Percentiles rank a stretch among this genome's conserved stretches.
Evolutionary conservation across 495 filamentous ascomycete genomes (phyloP).

Genomic region (Corynascus novoguineensis): DNA sequence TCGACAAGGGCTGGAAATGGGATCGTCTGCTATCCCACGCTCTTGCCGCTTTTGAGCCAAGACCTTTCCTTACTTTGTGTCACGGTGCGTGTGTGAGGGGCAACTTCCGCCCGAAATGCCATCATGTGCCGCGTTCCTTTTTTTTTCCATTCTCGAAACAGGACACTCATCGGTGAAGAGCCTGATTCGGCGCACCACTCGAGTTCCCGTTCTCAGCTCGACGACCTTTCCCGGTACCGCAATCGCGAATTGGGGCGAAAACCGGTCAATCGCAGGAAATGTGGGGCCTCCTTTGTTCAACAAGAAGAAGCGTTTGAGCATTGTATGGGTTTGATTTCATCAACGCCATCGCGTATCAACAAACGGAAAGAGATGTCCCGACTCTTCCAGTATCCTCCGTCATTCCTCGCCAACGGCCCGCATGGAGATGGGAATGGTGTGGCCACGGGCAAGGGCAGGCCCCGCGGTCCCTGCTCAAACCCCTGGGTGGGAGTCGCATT

Average conservation of each 20-base stretch:
- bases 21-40: conserved; percentile 17
- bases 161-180: too few relatives aligned
- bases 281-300: not conserved
- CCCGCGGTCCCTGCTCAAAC: not conserved
- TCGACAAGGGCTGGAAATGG: conserved; percentile 19
- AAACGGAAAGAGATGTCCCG: not conserved
- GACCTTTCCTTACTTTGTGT: too few relatives aligned
- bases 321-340: not conserved
- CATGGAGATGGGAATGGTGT: conserved; percentile 6
- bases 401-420: not conserved
- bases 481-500: conserved; percentile 12
- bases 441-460: not conserved
- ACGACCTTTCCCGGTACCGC: not conserved
- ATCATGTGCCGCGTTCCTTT: not conserved
- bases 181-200: not conserved
- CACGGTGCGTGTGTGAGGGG: not conserved
- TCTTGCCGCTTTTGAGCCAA: conserved; percentile 2
- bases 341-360: not conserved
- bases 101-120: not conserved
- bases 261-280: not conserved
- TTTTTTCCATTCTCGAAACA: too few relatives aligned
- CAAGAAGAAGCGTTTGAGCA: not conserved
- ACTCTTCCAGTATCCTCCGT: not conserved
- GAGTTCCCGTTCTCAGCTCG: not conserved
- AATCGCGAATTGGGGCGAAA: not conserved